phyloP scores from a whole-genome alignment of 441 rosid genomes.

The Pelargonium myrrhifolium region DNA sequence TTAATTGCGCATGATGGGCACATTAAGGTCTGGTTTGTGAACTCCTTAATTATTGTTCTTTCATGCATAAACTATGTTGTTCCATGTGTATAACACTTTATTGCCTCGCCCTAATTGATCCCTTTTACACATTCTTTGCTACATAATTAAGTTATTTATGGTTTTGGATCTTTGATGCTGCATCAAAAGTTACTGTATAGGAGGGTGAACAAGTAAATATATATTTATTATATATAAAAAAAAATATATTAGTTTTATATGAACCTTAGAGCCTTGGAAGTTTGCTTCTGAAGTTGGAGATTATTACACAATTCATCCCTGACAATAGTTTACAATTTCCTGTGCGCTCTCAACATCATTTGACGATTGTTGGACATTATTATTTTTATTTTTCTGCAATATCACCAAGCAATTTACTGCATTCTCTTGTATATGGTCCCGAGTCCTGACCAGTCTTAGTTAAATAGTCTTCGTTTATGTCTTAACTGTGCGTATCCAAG shows the following conservation, averaged over 20 bases:
- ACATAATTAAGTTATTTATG: background rate
- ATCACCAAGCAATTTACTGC: background rate
- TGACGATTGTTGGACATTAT: background rate
- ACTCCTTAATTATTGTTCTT: slow-evolving; percentile 11
- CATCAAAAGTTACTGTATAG: background rate
- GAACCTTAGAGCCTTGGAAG: slow-evolving; percentile 7
- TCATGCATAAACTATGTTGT: slow-evolving; percentile 1
- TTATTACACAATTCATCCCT: background rate
- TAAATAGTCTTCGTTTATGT: background rate
- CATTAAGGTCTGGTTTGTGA: slow-evolving; percentile 59
- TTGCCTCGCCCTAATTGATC: background rate
- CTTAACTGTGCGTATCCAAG: background rate
- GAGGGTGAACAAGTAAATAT: slow-evolving; percentile 6
- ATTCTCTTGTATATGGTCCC: background rate
- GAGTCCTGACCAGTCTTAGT: background rate
- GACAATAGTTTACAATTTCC: background rate
- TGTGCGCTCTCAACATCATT: background rate
- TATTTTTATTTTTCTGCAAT: background rate
- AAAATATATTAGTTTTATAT: background rate
- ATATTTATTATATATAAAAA: too few species aligned
- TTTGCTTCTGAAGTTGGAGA: background rate
- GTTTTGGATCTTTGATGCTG: background rate
- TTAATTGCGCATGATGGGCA: slow-evolving; percentile 83
- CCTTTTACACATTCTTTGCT: background rate
- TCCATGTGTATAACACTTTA: background rate